Conservation (phyloP, 1,284 basidiomycete species). For the Mycosarcoma mackinlayi region DNA sequence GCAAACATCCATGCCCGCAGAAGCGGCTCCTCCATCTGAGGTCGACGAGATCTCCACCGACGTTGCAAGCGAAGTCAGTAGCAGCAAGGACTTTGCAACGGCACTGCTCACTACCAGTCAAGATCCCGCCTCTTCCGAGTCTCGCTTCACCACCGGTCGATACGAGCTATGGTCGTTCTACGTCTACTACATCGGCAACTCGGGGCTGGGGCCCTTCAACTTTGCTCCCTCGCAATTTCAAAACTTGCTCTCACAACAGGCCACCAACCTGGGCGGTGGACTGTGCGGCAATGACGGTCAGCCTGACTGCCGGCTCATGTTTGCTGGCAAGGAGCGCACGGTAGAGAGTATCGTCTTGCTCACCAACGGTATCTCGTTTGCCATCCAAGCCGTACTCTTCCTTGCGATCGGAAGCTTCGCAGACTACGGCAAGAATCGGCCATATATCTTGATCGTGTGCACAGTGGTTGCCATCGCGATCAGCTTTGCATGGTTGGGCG, state of each 20-base stretch:
- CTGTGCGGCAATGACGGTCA: slow-evolving; percentile 42
- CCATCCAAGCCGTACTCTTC: slow-evolving; percentile 72
- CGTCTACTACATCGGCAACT: slow-evolving; percentile 79
- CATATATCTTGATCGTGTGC: slow-evolving; percentile 43
- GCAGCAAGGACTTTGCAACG: slow-evolving; percentile 10
- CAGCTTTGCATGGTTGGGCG: slow-evolving; percentile 31
- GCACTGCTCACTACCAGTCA: slow-evolving; percentile 22
- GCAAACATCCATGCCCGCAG: neutral
- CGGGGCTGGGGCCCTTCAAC: slow-evolving; percentile 75
- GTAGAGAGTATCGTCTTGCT: slow-evolving; percentile 54
- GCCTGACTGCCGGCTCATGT: slow-evolving; percentile 70
- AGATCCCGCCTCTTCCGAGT: slow-evolving; percentile 14
- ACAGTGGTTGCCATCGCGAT: slow-evolving; percentile 43
- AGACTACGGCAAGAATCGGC: slow-evolving; percentile 40
- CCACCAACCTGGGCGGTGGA: slow-evolving; percentile 73
- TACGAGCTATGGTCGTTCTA: slow-evolving; percentile 77
- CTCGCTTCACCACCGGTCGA: slow-evolving; percentile 19
- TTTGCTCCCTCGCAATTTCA: slow-evolving; percentile 81
- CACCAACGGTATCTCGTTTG: slow-evolving; percentile 55
- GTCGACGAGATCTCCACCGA: slow-evolving; percentile 16
- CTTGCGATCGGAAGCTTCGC: slow-evolving; percentile 80
- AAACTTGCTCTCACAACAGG: slow-evolving; percentile 73
- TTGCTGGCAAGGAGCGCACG: slow-evolving; percentile 62
- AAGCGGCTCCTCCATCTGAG: neutral
- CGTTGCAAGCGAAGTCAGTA: slow-evolving; percentile 2